Evolutionary conservation across 495 filamentous ascomycete genomes (phyloP), one percentile per base, ranked within the genome.

Genomic region (Hypoxylon fragiforme): DNA sequence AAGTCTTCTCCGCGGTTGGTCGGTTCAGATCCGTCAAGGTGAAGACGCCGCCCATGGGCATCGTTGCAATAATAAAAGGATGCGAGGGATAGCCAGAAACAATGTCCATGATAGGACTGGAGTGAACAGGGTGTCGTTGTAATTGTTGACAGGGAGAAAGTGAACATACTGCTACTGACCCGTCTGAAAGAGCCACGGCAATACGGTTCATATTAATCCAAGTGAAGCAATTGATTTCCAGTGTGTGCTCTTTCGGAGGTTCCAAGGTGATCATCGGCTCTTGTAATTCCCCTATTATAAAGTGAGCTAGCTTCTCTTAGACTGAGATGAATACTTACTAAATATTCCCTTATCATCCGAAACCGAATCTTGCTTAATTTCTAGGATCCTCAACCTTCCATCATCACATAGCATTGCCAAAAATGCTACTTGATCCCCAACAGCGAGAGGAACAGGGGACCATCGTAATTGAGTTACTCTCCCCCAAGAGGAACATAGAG

Each of bases 171-270:
- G 66, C 64, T 30, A 79, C 64, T 13, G 73, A 77, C 7, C 76
- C 76, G 39, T 79, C 76, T 0, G 70, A 73, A 60, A 76, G 72
- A 44, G 70, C 76, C 39, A 77, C 64, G 14, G 62, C 70, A 35
- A 79, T 50, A 11, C 75, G 74, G 57, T 79, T 79, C 44, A 65
- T 68, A 46, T 74, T 77, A 3, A 75, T 59, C 76, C 76, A 79
- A 11, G 73, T 67, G 21, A 79, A 69, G 60, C 71, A 73, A 22
- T 73, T 77, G n/a, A 72, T 72, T 15, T 67, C 63, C 41, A 77
- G 54, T 34, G 68, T 68, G 62, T 75, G 64, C 50, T 78, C 76
- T 16, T 62, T 66, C 0, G 58, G 54, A 19, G 71, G 66, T 19
- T 67, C 65, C 19, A 81, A 71, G 12, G 70, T 65, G 0, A 52